phyloP scores from a whole-genome alignment of 345 rosid species.

The Turnera subulata region DNA sequence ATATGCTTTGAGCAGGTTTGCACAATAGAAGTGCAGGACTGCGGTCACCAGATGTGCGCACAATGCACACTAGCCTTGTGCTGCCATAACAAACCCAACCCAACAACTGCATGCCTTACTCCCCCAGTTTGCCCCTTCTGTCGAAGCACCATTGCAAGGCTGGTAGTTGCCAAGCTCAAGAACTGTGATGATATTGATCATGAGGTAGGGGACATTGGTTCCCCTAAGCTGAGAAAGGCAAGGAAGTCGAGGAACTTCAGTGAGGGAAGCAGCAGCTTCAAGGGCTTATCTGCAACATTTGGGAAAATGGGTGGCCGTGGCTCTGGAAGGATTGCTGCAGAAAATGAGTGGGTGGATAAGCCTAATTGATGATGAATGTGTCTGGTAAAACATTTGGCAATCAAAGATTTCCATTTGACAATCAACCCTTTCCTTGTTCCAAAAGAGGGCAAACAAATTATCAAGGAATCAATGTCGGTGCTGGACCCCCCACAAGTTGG shows the following conservation, averaged over 20 bases:
- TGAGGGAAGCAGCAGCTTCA: constrained; percentile 97
- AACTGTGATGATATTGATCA: constrained; percentile 42
- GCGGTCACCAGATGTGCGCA: constrained; percentile 99
- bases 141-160: constrained; percentile 64
- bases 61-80: constrained; percentile 94
- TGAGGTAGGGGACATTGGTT: constrained; percentile 45
- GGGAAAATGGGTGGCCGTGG: constrained; percentile 67
- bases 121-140: constrained; percentile 98
- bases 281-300: constrained; percentile 65
- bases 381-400: constrained; percentile 21
- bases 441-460: constrained; percentile 5
- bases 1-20: constrained; percentile 97
- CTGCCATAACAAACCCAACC: constrained; percentile 97
- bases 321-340: constrained; percentile 68
- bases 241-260: constrained; percentile 65
- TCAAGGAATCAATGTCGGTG: constrained; percentile 16
- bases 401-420: constrained; percentile 27
- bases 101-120: constrained; percentile 55
- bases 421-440: constrained; percentile 17
- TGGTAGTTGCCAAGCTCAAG: constrained; percentile 62
- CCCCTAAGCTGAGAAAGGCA: constrained; percentile 58
- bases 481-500: constrained; percentile 24
- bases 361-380: constrained; percentile 28
- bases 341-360: constrained; percentile 58
- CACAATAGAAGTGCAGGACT: constrained; percentile 83